Percentiles rank a stretch among this genome's conserved stretches.
Evolutionary conservation across 2,329 filamentous ascomycete species (phyloP).

Genomic region (Epichloe glyceriae): DNA sequence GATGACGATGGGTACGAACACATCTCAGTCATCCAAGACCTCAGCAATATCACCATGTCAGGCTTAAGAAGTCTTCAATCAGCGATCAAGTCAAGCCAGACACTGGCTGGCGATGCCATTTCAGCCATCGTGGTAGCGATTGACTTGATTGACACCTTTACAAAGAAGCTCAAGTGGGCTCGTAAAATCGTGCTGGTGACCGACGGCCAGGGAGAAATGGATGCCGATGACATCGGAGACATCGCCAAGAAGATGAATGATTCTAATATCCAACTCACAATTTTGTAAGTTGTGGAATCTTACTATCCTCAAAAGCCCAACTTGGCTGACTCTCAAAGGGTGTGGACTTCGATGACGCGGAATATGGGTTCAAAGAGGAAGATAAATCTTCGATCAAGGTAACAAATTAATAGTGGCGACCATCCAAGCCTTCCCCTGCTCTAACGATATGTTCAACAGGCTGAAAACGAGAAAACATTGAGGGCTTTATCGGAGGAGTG

Average conservation of each 20-base stretch:
- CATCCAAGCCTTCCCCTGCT: not conserved
- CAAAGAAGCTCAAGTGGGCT: slow-evolving; percentile 70
- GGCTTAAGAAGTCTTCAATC: slow-evolving; percentile 53
- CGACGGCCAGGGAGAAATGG: slow-evolving; percentile 62
- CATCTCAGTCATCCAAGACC: slow-evolving; percentile 66
- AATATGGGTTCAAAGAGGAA: slow-evolving; percentile 87
- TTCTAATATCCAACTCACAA: slow-evolving; percentile 60
- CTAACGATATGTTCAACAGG: slow-evolving; percentile 12
- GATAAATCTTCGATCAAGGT: slow-evolving; percentile 64
- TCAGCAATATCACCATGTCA: slow-evolving; percentile 48
- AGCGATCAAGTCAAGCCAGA: slow-evolving; percentile 53
- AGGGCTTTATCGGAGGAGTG: slow-evolving; percentile 54
- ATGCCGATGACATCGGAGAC: slow-evolving; percentile 54
- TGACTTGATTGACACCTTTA: slow-evolving; percentile 69
- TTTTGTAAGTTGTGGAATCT: slow-evolving; percentile 47
- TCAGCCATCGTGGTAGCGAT: slow-evolving; percentile 79
- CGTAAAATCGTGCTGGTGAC: slow-evolving; percentile 77
- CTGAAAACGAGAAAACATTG: slow-evolving; percentile 58
- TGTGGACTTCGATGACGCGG: slow-evolving; percentile 83
- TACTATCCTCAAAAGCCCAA: not conserved
- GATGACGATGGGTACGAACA: slow-evolving; percentile 65
- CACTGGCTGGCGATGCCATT: slow-evolving; percentile 65
- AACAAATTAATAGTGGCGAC: slow-evolving; percentile 2
- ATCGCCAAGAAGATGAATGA: slow-evolving; percentile 65
- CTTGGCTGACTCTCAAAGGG: slow-evolving; percentile 38